A percentile compares a stretch with the other conserved stretches of the same genome.
phyloP scores from a whole-genome alignment of 1,139 yeast genomes.

The Candida neerlandica region DNA sequence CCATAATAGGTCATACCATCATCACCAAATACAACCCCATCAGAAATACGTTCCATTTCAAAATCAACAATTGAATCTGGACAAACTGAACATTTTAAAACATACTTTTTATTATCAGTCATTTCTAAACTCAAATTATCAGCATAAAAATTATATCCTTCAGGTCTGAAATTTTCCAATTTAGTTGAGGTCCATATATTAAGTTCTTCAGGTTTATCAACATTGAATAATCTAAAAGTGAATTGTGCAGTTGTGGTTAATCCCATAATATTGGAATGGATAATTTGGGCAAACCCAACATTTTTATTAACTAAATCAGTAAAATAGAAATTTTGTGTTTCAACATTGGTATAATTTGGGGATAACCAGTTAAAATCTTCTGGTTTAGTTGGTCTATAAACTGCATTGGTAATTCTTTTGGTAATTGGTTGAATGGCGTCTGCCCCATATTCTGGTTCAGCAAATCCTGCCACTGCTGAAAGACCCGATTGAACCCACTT shows the following conservation, averaged over 20 bases:
- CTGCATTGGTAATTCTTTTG: constrained; percentile 52
- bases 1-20: constrained; percentile 89
- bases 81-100: constrained; percentile 64
- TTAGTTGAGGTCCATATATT: constrained; percentile 87
- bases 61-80: constrained; percentile 76
- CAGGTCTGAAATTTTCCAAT: constrained; percentile 74
- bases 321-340: constrained; percentile 91
- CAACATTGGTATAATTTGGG: constrained; percentile 87
- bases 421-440: constrained; percentile 89
- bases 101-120: constrained; percentile 55
- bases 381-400: constrained; percentile 49
- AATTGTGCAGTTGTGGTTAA: constrained; percentile 92
- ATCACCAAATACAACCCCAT: constrained; percentile 87
- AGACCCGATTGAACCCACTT: constrained; percentile 88
- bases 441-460: constrained; percentile 95
- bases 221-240: constrained; percentile 77
- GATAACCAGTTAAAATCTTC: constrained; percentile 75
- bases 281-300: constrained; percentile 89
- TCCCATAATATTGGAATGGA: constrained; percentile 90
- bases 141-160: constrained; percentile 83
- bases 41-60: constrained; percentile 59
- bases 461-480: constrained; percentile 93
- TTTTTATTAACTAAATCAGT: constrained; percentile 62
- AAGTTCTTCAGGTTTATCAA: constrained; percentile 45
- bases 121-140: constrained; percentile 66